These are phyloP conservation scores for Arthrobotrys pseudoclavata DNA, from an alignment of 2,329 filamentous ascomycete genomes.

Conservation along the genomic window DNA sequence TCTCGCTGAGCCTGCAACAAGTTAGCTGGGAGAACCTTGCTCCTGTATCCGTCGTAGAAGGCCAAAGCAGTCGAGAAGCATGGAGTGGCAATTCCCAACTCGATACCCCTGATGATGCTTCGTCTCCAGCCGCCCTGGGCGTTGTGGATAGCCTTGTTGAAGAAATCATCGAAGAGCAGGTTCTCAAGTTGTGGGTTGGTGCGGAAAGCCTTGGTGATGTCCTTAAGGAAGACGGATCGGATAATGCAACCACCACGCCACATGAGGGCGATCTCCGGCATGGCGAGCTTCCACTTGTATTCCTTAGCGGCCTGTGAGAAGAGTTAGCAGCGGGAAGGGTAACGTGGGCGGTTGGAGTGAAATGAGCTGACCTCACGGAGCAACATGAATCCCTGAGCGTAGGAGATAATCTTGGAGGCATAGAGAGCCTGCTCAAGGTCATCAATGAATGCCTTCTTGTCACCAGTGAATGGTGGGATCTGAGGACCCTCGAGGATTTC, in stretches of 20 bases:
- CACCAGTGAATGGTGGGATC: conserved; percentile 81
- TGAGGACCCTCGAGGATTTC: conserved; percentile 81
- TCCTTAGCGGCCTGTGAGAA: conserved; percentile 85
- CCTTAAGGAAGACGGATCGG: conserved; percentile 99
- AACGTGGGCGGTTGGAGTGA: not conserved
- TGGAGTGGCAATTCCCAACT: conserved; percentile 94
- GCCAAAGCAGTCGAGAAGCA: conserved; percentile 96
- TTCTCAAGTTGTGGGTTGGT: conserved; percentile 95
- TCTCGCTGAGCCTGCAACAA: conserved; percentile 98
- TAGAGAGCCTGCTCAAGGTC: conserved; percentile 99
- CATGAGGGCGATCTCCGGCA: conserved; percentile 99
- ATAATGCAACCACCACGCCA: conserved; percentile 99
- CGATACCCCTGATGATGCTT: conserved; percentile 89
- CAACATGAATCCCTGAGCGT: conserved; percentile 99
- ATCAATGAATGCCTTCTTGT: conserved; percentile 93
- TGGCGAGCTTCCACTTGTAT: conserved; percentile 99
- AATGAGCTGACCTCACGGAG: conserved; percentile 86
- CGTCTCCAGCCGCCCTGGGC: conserved; percentile 94
- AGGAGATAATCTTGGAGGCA: conserved; percentile 99
- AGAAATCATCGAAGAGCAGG: conserved; percentile 98
- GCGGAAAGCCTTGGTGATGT: conserved; percentile 98
- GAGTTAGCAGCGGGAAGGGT: not conserved
- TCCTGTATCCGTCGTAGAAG: conserved; percentile 99
- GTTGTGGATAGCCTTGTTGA: conserved; percentile 98
- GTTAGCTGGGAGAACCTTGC: conserved; percentile 97